Evolutionary conservation across 495 filamentous ascomycete genomes (phyloP).

Genomic region (Penicillium bovifimosum): DNA sequence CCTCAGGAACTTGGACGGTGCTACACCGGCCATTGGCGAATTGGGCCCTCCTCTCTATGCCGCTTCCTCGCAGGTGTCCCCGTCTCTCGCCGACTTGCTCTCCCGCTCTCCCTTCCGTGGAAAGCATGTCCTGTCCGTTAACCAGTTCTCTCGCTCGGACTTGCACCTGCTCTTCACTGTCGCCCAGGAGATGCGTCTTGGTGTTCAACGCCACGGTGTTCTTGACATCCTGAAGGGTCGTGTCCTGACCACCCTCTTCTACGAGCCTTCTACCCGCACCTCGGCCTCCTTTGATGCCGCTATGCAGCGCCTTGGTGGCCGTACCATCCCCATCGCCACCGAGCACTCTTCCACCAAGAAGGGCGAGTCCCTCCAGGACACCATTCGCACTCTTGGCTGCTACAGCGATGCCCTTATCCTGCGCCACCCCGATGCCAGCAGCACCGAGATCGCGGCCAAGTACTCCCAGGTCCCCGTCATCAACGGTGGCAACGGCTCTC

Average conservation of each 20-base stretch:
- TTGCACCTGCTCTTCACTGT: slow-evolving; percentile 92
- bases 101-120: slow-evolving; percentile 77
- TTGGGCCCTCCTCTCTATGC: slow-evolving; percentile 48
- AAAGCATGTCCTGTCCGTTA: slow-evolving; percentile 81
- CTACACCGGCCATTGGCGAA: slow-evolving; percentile 39
- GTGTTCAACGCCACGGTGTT: slow-evolving; percentile 83
- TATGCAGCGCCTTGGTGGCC: slow-evolving; percentile 93
- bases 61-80: slow-evolving; percentile 44
- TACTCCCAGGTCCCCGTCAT: slow-evolving; percentile 87
- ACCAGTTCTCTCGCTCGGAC: slow-evolving; percentile 78
- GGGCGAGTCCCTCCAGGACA: slow-evolving; percentile 90
- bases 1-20: slow-evolving; percentile 23
- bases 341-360: slow-evolving; percentile 81
- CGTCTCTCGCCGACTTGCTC: slow-evolving; percentile 63
- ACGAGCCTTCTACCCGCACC: slow-evolving; percentile 92
- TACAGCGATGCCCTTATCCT: slow-evolving; percentile 93
- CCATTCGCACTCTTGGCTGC: slow-evolving; percentile 84
- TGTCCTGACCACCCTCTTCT: slow-evolving; percentile 88
- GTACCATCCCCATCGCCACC: slow-evolving; percentile 70
- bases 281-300: slow-evolving; percentile 95
- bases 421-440: slow-evolving; percentile 78
- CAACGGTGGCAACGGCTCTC: slow-evolving; percentile 91
- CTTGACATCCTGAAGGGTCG: slow-evolving; percentile 81
- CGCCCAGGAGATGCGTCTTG: slow-evolving; percentile 91
- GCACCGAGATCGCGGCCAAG: slow-evolving; percentile 72